Evolutionary conservation across 202 grass and related monocot species (phyloP), one percentile per base, ranked within the genome.

Genomic region (Zoysia matrella): DNA sequence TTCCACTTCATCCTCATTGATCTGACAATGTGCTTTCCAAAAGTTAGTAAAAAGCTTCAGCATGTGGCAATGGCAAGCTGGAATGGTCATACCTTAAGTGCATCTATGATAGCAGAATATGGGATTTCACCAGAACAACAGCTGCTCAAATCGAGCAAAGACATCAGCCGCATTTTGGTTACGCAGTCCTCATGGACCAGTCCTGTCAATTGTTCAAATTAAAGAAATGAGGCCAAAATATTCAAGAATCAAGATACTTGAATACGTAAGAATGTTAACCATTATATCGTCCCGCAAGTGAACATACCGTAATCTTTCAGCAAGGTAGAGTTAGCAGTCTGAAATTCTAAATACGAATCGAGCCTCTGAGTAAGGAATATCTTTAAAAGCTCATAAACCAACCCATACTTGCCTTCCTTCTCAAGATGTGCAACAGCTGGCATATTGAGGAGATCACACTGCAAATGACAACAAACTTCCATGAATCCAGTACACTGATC

Each of bases 381-480:
- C 71, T 94, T 92, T 62, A 95, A 75, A 11, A 98, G 89, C 65
- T 92, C 70, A 5, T 95, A 95, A 68, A 95, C 81, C 45, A 75
- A 52, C 15, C 82, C 66, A 83, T 99, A 89, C 49, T 99, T 93
- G 12, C 82, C 91, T 56, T 99, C 91, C 47, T 94, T 90, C 83
- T 95, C 93, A 0, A 99, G 93, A 71, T 99, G 93, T 67, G 73
- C 84, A 63, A 99, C 83, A 74, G 93, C 93, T 73, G 92, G 90
- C 91, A 94, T 84, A 71, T 95, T 84, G 56, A 99, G 84, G 36
- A 96, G 78, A 86, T 95, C 93, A 79, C 91, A 95, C 96, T 99
- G 89, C 87, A 88, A 88, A 36, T 63, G 61, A 64, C 49, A 88
- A 85, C 13, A 68, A 3, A 80, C 9, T 71, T 61, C n/a, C 16